Base-by-base conservation (phyloP, 805 yeast genomes). In the Ogataea haglerorum region DNA sequence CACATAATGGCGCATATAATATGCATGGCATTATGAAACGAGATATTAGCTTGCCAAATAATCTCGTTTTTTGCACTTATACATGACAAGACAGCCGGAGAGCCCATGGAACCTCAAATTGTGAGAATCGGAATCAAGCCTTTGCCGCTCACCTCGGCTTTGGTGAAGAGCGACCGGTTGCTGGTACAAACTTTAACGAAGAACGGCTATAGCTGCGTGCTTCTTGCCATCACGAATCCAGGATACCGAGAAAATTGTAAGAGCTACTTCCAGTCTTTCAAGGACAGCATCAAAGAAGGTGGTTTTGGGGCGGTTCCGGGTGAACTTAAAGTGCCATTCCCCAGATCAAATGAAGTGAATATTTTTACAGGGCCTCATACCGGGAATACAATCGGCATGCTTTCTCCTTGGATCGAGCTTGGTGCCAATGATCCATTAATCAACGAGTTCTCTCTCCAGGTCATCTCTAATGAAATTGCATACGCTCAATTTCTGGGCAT, bases 341-440 rank as follows among this genome's bases (percentile, higher is more conserved):
- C 79, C 1, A 52, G 56, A 4, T 48, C 62, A 2, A 57, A 58
- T 4, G 78, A 75, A 36, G 69, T 73, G 6, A 67, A 64, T 34
- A 51, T 73, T 5, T 54, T 65, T 8, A 65, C 72, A 0, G 78
- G 76, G 1, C 47, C 56, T 0, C 75, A 74, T 51, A 56, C 68
- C 2, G 38, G 52, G 2, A 58, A 61, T 47, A 59, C 76, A 6
- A 70, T 82, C 17, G 87, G 85, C 0, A 51, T 81, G 22, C 57
- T 81, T 2, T 73, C 87, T 0, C 76, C 84, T 2, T 82, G 88
- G 87, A 65, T 80, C n/a, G 87, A 81, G 51, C 58, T 81, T 29
- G 87, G 81, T 47, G 72, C 80, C 22, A 61, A 63, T 8, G 76
- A 79, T 54, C 56, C 61, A 0, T 46, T 67, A 5, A 65, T 76